A percentile compares a stretch with the other conserved stretches of the same genome.
Evolutionary conservation across 1,284 basidiomycete species (phyloP).

Genomic region (Cutaneotrichosporon sp.): DNA sequence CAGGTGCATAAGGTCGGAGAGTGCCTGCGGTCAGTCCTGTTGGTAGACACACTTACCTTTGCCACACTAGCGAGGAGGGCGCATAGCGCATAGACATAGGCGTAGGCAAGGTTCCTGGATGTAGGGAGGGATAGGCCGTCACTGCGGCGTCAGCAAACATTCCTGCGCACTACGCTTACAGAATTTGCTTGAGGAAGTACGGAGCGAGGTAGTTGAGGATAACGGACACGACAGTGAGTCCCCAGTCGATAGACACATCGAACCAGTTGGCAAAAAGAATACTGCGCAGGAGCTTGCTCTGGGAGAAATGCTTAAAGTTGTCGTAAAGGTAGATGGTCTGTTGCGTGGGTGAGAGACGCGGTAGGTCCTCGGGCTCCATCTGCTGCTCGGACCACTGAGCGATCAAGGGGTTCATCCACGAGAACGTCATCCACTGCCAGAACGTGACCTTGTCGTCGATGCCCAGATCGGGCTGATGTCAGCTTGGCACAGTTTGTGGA

Average conservation of each 20-base stretch:
- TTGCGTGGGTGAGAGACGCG: constrained; percentile 62
- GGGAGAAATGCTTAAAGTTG: constrained; percentile 49
- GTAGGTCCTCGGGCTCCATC: constrained; percentile 65
- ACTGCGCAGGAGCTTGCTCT: constrained; percentile 57
- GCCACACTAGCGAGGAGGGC: constrained; percentile 58
- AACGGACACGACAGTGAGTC: constrained; percentile 60
- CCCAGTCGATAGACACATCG: constrained; percentile 66
- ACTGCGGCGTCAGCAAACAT: background rate
- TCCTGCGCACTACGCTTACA: constrained; percentile 18
- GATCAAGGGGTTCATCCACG: constrained; percentile 68
- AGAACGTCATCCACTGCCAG: constrained; percentile 71
- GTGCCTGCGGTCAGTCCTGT: constrained; percentile 49
- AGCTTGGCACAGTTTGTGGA: background rate
- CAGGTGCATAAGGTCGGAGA: constrained; percentile 69
- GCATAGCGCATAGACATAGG: constrained; percentile 66
- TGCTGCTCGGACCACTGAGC: constrained; percentile 57
- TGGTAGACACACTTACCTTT: constrained; percentile 50
- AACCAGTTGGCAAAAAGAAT: constrained; percentile 64
- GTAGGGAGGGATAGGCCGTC: background rate
- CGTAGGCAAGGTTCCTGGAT: constrained; percentile 29
- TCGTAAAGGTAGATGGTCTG: constrained; percentile 62
- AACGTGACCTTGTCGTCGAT: constrained; percentile 66
- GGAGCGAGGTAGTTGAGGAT: constrained; percentile 59
- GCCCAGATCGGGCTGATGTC: background rate
- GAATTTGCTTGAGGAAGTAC: constrained; percentile 49